Evolutionary conservation across 2,329 filamentous ascomycete genomes (phyloP).

Genomic region (Davidsoniella virescens): DNA sequence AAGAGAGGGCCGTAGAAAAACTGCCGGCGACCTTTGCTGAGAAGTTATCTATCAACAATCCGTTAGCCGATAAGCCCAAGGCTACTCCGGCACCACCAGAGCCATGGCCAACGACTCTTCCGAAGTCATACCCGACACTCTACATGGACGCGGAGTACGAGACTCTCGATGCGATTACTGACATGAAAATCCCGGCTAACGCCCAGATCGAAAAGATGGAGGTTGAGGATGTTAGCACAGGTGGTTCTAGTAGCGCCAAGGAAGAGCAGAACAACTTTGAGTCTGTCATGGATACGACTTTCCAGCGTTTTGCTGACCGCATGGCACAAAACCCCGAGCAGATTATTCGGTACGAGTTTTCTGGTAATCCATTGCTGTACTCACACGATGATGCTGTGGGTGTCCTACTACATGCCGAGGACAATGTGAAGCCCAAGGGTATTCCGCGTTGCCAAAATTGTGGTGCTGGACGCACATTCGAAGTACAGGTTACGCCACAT

Average conservation of each 20-base stretch:
- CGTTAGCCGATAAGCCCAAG: conserved; percentile 19
- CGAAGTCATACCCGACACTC: conserved; percentile 55
- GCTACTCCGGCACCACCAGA: conserved; percentile 46
- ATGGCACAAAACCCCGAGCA: conserved; percentile 70
- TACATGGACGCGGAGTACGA: conserved; percentile 90
- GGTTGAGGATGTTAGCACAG: conserved; percentile 21
- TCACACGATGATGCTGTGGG: conserved; percentile 61
- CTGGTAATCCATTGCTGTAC: conserved; percentile 61
- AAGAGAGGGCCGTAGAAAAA: conserved; percentile 15
- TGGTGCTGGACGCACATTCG: conserved; percentile 61
- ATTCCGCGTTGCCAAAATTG: conserved; percentile 69
- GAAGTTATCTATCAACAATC: conserved; percentile 56
- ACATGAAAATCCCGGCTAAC: conserved; percentile 32
- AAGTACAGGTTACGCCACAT: conserved; percentile 82
- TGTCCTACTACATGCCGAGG: conserved; percentile 33
- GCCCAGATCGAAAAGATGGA: conserved; percentile 29
- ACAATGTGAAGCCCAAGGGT: conserved; percentile 17
- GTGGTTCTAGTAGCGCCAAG: conserved; percentile 22
- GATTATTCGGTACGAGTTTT: conserved; percentile 65
- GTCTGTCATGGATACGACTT: conserved; percentile 55
- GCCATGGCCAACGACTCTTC: conserved; percentile 51
- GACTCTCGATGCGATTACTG: conserved; percentile 48
- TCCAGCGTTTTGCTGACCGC: conserved; percentile 66
- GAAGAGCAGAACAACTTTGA: conserved; percentile 57
- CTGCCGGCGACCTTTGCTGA: conserved; percentile 53